Conservation (phyloP, 768 basidiomycete species). For the Trametes villosa region DNA sequence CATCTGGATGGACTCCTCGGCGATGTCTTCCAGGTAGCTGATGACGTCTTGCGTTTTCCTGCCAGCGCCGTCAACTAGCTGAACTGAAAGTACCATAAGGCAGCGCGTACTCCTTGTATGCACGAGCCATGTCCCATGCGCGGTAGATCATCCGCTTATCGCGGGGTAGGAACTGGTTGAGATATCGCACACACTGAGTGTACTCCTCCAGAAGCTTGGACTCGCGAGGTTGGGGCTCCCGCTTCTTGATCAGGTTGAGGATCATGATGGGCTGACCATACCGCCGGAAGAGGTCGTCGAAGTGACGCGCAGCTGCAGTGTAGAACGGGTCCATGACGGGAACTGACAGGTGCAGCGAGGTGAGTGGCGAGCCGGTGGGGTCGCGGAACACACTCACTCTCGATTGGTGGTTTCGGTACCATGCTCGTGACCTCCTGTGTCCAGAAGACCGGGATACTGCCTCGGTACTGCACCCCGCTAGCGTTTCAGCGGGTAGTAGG, state of each 20-base stretch:
- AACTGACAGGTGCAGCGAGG: conserved; percentile 1
- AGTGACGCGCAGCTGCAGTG: conserved; percentile 90
- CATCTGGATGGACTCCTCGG: conserved; percentile 88
- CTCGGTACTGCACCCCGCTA: conserved; percentile 67
- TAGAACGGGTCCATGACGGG: conserved; percentile 91
- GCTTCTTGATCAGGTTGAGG: conserved; percentile 91
- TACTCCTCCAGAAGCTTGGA: conserved; percentile 90
- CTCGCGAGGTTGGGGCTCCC: conserved; percentile 80
- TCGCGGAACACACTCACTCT: conserved; percentile 62
- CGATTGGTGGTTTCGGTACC: conserved; percentile 93
- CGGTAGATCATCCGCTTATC: conserved; percentile 89
- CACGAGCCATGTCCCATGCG: conserved; percentile 95
- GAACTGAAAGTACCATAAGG: not conserved
- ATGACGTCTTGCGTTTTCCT: conserved; percentile 97
- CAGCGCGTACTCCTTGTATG: conserved; percentile 85
- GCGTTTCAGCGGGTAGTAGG: not conserved
- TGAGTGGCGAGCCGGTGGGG: not conserved
- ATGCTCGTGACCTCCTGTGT: conserved; percentile 91
- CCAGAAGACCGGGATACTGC: conserved; percentile 97
- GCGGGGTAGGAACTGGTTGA: conserved; percentile 93
- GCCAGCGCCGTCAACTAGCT: not conserved
- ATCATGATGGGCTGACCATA: conserved; percentile 92
- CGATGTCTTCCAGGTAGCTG: conserved; percentile 91
- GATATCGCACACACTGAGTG: conserved; percentile 86
- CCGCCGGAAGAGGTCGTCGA: conserved; percentile 85